phyloP scores from a whole-genome alignment of 73 alveolate species.

The Tetrahymena elliotti region DNA sequence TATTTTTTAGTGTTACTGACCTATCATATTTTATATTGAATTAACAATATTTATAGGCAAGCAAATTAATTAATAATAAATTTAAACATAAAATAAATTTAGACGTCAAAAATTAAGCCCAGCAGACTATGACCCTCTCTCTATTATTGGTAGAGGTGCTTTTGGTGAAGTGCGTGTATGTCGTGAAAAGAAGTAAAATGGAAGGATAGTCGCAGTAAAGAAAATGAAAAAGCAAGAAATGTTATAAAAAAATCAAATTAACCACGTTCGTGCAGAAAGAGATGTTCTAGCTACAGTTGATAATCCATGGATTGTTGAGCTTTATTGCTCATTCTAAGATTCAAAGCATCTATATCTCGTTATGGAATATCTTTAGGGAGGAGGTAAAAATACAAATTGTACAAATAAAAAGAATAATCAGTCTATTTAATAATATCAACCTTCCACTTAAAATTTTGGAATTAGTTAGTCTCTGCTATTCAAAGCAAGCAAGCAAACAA shows the following conservation, averaged over 20 bases:
- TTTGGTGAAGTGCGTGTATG: slow-evolving; percentile 80
- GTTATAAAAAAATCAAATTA: slow-evolving; percentile 56
- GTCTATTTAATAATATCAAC: not conserved
- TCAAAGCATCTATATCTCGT: slow-evolving; percentile 52
- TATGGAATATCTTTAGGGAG: slow-evolving; percentile 58
- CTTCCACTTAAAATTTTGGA: not conserved
- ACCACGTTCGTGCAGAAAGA: slow-evolving; percentile 69
- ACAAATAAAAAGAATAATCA: too few species aligned
- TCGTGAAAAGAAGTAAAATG: slow-evolving; percentile 36
- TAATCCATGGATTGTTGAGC: slow-evolving; percentile 51
- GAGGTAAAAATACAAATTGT: not conserved
- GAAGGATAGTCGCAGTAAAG: slow-evolving; percentile 45
- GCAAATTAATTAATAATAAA: not conserved
- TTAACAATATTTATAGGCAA: not conserved
- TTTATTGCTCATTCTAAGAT: slow-evolving; percentile 47
- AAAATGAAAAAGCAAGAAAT: slow-evolving; percentile 66
- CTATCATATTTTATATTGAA: not conserved
- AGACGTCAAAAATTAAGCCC: slow-evolving; percentile 35
- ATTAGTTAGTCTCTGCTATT: not conserved
- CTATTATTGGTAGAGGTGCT: slow-evolving; percentile 81
- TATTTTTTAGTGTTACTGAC: not conserved
- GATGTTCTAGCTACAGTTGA: slow-evolving; percentile 62
- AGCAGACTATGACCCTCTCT: slow-evolving; percentile 58
- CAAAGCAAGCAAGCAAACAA: too few species aligned
- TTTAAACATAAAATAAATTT: not conserved